Evolutionary conservation across 192 early-diverging fungal genomes (phyloP).

Genomic region (Coemansia sp.): DNA sequence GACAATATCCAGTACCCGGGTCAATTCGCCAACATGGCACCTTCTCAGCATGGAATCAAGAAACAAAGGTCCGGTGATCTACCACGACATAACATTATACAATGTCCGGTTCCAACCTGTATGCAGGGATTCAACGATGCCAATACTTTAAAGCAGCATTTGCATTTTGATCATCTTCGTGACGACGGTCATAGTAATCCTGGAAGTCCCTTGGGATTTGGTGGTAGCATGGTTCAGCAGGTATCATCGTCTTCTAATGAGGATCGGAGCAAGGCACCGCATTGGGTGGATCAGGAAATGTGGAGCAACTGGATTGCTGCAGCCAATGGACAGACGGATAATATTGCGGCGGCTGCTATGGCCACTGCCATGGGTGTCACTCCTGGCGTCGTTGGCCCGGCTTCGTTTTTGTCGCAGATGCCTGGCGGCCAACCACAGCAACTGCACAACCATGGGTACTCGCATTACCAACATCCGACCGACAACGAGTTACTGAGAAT

Average conservation of each 20-base stretch:
- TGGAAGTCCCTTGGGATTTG: slow-evolving; percentile 30
- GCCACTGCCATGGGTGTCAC: slow-evolving; percentile 56
- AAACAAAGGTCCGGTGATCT: background rate
- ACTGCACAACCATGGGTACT: background rate
- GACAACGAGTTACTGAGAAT: slow-evolving; percentile 49
- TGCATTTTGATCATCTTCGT: slow-evolving; percentile 36
- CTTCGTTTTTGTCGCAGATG: slow-evolving; percentile 22
- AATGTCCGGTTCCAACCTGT: slow-evolving; percentile 24
- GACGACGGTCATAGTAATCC: slow-evolving; percentile 34
- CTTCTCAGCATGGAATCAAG: background rate
- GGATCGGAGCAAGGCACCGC: slow-evolving; percentile 41
- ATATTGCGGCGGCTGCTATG: slow-evolving; percentile 26
- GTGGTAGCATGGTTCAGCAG: background rate
- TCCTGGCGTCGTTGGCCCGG: slow-evolving; percentile 43
- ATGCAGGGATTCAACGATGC: slow-evolving; percentile 39
- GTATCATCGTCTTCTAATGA: background rate
- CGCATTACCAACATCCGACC: slow-evolving; percentile 23
- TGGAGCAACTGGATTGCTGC: slow-evolving; percentile 55
- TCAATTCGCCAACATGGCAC: slow-evolving; percentile 8
- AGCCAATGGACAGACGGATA: slow-evolving; percentile 37
- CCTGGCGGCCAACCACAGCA: background rate
- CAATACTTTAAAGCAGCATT: slow-evolving; percentile 38
- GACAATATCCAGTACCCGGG: slow-evolving; percentile 12
- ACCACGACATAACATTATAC: slow-evolving; percentile 18
- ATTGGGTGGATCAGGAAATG: slow-evolving; percentile 40